Percentiles rank a stretch among this genome's conserved stretches.
These are phyloP conservation scores for Penicillium lividum DNA, from an alignment of 495 filamentous ascomycete genomes.

Conservation along the genomic window DNA sequence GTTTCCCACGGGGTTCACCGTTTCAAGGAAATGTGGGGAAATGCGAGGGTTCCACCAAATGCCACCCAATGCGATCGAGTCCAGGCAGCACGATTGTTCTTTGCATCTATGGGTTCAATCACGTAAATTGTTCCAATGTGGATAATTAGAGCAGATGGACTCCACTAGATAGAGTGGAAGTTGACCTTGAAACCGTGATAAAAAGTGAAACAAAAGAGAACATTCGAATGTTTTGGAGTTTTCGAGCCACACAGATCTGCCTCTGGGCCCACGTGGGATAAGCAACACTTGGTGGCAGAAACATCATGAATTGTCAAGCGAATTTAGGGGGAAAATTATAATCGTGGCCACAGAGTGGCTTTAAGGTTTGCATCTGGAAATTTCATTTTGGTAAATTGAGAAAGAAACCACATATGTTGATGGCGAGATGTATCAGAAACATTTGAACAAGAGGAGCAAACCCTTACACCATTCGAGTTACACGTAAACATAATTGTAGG, in stretches of 20 bases:
- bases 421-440: too few relatives aligned
- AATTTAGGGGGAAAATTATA: too few relatives aligned
- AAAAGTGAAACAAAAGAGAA: background rate
- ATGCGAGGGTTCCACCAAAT: conserved; percentile 2
- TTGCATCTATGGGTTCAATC: background rate
- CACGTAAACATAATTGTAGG: too few relatives aligned
- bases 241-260: background rate
- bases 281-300: background rate
- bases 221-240: background rate
- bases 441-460: too few relatives aligned
- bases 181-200: background rate
- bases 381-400: too few relatives aligned
- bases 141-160: background rate
- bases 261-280: background rate
- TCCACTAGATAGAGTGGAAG: background rate
- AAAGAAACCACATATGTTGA: too few relatives aligned
- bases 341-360: too few relatives aligned
- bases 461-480: too few relatives aligned
- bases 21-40: background rate
- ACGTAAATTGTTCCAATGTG: background rate
- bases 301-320: too few relatives aligned
- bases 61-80: background rate
- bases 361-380: too few relatives aligned
- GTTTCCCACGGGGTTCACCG: background rate
- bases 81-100: conserved; percentile 6